Percentiles rank a stretch among this genome's conserved stretches.
Conservation (phyloP, 1,284 basidiomycete genomes). For the Heterobasidion occidentale region DNA sequence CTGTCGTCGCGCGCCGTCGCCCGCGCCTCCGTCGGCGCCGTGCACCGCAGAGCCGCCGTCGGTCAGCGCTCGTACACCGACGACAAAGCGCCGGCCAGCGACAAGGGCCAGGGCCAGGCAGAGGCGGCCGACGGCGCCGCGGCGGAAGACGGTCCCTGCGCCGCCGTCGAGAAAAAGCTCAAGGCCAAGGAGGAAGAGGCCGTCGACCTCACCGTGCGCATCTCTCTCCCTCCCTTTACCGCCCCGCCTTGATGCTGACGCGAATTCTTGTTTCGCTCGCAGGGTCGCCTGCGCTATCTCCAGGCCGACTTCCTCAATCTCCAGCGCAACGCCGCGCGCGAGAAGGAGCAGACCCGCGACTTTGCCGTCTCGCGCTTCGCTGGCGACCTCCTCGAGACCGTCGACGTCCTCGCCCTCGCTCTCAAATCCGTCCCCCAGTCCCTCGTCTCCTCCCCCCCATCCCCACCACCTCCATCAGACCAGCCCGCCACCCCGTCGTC, state of each 20-base stretch:
- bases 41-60: constrained; percentile 18
- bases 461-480: constrained; percentile 13
- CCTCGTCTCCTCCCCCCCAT: constrained; percentile 26
- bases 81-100: constrained; percentile 17
- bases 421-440: constrained; percentile 77
- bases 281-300: constrained; percentile 82
- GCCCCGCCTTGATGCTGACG: constrained; percentile 3
- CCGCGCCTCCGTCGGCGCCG: constrained; percentile 26
- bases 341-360: constrained; percentile 89
- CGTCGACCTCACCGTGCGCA: constrained; percentile 64
- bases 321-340: constrained; percentile 83
- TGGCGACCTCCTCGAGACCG: constrained; percentile 81
- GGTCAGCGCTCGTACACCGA: constrained; percentile 42
- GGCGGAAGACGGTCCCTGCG: constrained; percentile 15
- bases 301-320: constrained; percentile 95
- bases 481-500: constrained; percentile 16
- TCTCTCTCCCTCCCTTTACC: constrained; percentile 9
- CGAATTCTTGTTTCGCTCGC: constrained; percentile 2
- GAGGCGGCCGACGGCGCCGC: constrained; percentile 21
- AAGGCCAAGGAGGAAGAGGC: constrained; percentile 69
- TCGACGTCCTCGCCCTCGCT: constrained; percentile 88
- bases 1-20: constrained; percentile 36
- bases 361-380: constrained; percentile 93
- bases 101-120: constrained; percentile 21
- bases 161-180: constrained; percentile 40